A percentile compares a stretch with the other conserved stretches of the same genome.
Evolutionary conservation across 345 rosid species (phyloP).

Genomic region (Eucalyptus tenuipes): DNA sequence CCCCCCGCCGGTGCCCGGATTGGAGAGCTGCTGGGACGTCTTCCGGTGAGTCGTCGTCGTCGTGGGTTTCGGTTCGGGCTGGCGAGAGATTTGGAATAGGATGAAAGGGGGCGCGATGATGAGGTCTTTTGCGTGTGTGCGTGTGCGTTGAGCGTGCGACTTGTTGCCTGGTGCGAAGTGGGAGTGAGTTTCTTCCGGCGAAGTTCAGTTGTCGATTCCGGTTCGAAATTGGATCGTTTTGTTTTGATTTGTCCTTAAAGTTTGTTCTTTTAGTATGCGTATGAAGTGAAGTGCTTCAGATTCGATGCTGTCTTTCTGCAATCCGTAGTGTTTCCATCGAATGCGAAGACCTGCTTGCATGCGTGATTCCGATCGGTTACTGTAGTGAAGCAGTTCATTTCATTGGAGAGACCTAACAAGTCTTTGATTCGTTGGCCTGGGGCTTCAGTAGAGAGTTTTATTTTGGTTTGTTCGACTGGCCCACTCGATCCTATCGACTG

Average conservation of each 20-base stretch:
- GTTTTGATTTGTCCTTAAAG: background rate
- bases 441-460: background rate
- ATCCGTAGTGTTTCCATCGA: background rate
- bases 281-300: background rate
- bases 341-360: background rate
- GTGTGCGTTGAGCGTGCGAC: background rate
- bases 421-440: background rate
- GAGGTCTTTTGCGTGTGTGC: background rate
- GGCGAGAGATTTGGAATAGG: background rate
- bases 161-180: background rate
- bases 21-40: conserved; percentile 92
- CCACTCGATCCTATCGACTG: background rate
- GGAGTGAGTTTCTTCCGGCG: background rate
- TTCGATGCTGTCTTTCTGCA: background rate
- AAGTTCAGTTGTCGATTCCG: background rate
- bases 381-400: background rate
- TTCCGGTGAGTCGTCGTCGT: conserved; percentile 46
- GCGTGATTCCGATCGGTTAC: background rate
- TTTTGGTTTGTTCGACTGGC: background rate
- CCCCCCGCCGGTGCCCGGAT: conserved; percentile 58
- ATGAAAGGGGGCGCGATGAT: background rate
- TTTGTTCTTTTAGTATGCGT: background rate
- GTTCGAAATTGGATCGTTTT: background rate
- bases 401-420: background rate
- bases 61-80: background rate